A percentile compares a stretch with the other conserved stretches of the same genome.
These are phyloP conservation scores for Paratinospora sagittata DNA, from an alignment of 164 flowering plant species.

Conservation along the genomic window DNA sequence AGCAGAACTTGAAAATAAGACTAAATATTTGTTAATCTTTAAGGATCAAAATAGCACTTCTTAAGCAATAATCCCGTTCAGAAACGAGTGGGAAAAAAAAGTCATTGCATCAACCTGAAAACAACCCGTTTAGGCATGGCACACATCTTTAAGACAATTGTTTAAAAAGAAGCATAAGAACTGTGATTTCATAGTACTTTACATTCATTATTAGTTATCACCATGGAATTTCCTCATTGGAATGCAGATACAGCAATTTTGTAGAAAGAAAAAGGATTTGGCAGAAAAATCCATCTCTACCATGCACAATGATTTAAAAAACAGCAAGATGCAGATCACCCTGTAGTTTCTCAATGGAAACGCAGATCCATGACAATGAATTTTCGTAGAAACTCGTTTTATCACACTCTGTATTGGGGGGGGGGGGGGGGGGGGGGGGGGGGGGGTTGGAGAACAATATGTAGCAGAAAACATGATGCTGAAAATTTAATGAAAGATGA, in stretches of 20 bases:
- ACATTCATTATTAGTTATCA: neutral
- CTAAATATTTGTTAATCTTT: too few relatives aligned
- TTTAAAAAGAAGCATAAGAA: neutral
- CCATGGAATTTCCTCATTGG: neutral
- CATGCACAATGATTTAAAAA: neutral
- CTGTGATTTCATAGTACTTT: neutral
- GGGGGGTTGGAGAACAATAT: too few relatives aligned
- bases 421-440: too few relatives aligned
- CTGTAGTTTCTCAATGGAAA: neutral
- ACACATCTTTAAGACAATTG: neutral
- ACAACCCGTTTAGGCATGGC: neutral
- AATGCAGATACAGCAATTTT: neutral
- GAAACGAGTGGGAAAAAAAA: neutral
- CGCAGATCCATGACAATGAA: too few relatives aligned
- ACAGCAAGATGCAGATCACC: neutral
- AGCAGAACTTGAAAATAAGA: too few relatives aligned
- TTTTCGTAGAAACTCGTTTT: neutral
- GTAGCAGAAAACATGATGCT: neutral
- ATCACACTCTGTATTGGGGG: too few relatives aligned
- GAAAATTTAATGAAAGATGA: neutral
- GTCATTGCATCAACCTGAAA: neutral
- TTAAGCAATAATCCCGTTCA: neutral
- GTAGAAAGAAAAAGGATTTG: neutral
- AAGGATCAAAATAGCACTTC: neutral
- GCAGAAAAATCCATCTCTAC: neutral